These are phyloP conservation scores for Colletotrichum sp. DNA, from an alignment of 2,329 filamentous ascomycete species.

Conservation along the genomic window DNA sequence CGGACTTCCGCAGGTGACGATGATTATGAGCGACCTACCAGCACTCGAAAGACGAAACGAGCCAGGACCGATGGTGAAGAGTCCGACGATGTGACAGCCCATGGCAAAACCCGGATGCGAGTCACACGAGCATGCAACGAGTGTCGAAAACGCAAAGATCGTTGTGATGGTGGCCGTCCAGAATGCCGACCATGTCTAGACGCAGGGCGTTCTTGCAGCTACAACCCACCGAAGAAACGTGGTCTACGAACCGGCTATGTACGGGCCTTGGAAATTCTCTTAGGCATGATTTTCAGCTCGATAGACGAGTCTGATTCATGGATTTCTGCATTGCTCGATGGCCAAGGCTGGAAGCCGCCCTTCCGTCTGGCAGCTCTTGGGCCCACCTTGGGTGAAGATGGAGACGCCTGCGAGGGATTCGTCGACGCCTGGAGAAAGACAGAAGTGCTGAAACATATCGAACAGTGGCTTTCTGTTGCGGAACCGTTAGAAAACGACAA, in stretches of 20 bases:
- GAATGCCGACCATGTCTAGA: neutral
- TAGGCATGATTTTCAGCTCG: conserved; percentile 4
- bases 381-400: neutral
- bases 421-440: conserved; percentile 4
- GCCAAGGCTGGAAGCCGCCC: neutral
- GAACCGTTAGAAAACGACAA: neutral
- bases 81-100: neutral
- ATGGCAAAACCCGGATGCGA: neutral
- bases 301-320: neutral
- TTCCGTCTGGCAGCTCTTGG: neutral
- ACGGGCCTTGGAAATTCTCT: neutral
- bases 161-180: neutral
- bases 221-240: conserved; percentile 11
- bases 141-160: conserved; percentile 6
- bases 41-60: neutral
- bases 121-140: conserved; percentile 5
- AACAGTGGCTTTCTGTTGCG: neutral
- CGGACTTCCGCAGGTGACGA: neutral
- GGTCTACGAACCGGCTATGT: conserved; percentile 17
- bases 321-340: neutral
- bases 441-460: neutral
- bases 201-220: conserved; percentile 25
- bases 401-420: neutral
- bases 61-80: neutral
- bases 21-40: neutral